Evolutionary conservation across 352 stramenopile species (phyloP), one percentile per base, ranked within the genome.

Genomic region (Phytophthora sansomeana): DNA sequence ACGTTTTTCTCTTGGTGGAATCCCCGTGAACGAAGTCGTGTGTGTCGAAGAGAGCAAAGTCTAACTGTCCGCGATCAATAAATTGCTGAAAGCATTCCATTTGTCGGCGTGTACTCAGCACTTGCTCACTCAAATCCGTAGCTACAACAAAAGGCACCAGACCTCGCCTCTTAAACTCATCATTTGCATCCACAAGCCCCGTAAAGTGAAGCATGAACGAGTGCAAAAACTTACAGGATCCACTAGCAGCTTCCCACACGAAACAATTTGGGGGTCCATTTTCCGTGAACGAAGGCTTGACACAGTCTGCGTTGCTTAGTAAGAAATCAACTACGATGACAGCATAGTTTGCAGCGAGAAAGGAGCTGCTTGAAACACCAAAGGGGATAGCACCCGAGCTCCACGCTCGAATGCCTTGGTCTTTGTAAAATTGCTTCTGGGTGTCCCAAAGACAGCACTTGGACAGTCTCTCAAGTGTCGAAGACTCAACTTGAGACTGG

Each of bases 211-310:
- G 55, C 56, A 93, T 47, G 41, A 95, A 93, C 0, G 81, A 59
- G 49, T 91, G 79, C 11, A 92, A 69, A 43, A 95, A 91, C 58
- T 95, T 95, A 69, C 87, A 95, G 11, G 85, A 93, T 4, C 85
- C 87, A 44, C 87, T 93, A 3, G 85, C 87, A 36, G 85, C 85
- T 52, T 95, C 87, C 80, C 83, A 92, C n/a, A 95, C 84, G 54
- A 84, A 91, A 52, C 85, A 93, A 41, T 93, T 95, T 8, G 81
- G 81, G 1, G 16, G 26, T 1, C 11, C 28, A 29, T 59, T 71
- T 5, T 53, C 29, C 10, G 17, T 26, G 5, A 44, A 58, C n/a
- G 33, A 56, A 52, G 60, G 16, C 26, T 46, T 38, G 9, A 68
- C 32, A 29, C 9, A 46, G 41, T 47, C 41, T 29, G 61, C 44